Percentiles rank a stretch among this genome's conserved stretches.
phyloP scores from a whole-genome alignment of 345 rosid species.

The Zanthoxylum bungeanum region DNA sequence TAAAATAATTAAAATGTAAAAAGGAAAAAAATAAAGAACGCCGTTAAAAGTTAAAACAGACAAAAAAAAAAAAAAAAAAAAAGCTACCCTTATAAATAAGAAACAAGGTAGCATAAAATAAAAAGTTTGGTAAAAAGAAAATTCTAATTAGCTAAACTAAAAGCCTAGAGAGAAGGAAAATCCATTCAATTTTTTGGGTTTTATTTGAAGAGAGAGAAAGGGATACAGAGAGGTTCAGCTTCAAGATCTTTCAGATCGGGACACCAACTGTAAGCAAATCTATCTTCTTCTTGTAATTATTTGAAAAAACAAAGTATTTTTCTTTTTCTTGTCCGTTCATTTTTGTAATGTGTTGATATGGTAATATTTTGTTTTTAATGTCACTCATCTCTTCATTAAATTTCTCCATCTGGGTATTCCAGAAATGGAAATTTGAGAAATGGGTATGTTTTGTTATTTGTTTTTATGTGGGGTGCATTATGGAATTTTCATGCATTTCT shows the following conservation, averaged over 20 bases:
- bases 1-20: too few species aligned
- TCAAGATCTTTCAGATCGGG: constrained; percentile 55
- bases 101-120: constrained; percentile 21
- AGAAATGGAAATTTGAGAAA: too few species aligned
- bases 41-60: too few species aligned
- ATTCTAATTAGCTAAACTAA: constrained; percentile 20
- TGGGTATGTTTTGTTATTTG: neutral
- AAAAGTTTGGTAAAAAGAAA: constrained; percentile 3
- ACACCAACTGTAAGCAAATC: constrained; percentile 30
- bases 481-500: constrained; percentile 4
- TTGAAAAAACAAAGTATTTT: neutral
- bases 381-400: neutral
- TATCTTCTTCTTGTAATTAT: neutral
- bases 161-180: constrained; percentile 25
- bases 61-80: neutral
- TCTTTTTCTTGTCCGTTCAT: neutral
- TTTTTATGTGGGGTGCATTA: constrained; percentile 1
- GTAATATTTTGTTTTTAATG: too few species aligned
- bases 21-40: too few species aligned
- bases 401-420: constrained; percentile 1
- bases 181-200: constrained; percentile 20
- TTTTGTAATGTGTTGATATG: constrained; percentile 28
- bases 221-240: neutral
- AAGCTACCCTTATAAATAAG: constrained; percentile 25
- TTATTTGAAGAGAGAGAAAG: constrained; percentile 24